phyloP scores from a whole-genome alignment of 2,329 filamentous ascomycete species.

The Berkeleyomyces rouxiae region DNA sequence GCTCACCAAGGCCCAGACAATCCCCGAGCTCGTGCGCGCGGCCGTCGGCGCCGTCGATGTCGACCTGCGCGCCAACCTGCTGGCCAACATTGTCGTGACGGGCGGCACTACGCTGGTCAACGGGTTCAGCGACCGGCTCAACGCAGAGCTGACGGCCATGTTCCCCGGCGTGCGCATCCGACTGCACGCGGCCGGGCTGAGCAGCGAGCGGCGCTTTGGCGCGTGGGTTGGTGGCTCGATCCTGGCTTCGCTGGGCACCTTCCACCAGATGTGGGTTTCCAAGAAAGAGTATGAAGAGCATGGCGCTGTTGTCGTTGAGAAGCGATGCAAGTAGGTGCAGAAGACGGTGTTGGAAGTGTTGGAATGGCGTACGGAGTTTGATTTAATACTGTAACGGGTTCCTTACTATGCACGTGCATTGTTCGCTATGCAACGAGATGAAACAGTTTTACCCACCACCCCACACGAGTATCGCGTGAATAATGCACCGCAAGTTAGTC shows the following conservation, averaged over 20 bases:
- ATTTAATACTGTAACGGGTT: neutral
- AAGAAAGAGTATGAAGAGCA: slow-evolving; percentile 97
- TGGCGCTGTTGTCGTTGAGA: slow-evolving; percentile 78
- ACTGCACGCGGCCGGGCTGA: slow-evolving; percentile 71
- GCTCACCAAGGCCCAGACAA: slow-evolving; percentile 57
- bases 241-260: slow-evolving; percentile 82
- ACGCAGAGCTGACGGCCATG: slow-evolving; percentile 62
- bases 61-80: slow-evolving; percentile 66
- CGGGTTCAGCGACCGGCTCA: slow-evolving; percentile 80
- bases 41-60: slow-evolving; percentile 70
- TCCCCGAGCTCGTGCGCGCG: slow-evolving; percentile 66
- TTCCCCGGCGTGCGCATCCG: slow-evolving; percentile 79
- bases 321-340: slow-evolving; percentile 66
- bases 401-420: neutral
- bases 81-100: slow-evolving; percentile 84
- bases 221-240: slow-evolving; percentile 96
- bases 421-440: neutral
- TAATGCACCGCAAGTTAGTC: too few relatives aligned
- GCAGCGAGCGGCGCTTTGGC: slow-evolving; percentile 77
- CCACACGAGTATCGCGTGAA: too few relatives aligned
- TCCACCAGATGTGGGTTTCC: slow-evolving; percentile 99
- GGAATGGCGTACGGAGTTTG: slow-evolving; percentile 6
- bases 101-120: slow-evolving; percentile 76
- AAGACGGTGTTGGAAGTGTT: slow-evolving; percentile 3
- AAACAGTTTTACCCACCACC: too few relatives aligned